Percentiles rank a stretch among this genome's conserved stretches.
Evolutionary conservation across 345 rosid species (phyloP).

Genomic region (Salix purpurea): DNA sequence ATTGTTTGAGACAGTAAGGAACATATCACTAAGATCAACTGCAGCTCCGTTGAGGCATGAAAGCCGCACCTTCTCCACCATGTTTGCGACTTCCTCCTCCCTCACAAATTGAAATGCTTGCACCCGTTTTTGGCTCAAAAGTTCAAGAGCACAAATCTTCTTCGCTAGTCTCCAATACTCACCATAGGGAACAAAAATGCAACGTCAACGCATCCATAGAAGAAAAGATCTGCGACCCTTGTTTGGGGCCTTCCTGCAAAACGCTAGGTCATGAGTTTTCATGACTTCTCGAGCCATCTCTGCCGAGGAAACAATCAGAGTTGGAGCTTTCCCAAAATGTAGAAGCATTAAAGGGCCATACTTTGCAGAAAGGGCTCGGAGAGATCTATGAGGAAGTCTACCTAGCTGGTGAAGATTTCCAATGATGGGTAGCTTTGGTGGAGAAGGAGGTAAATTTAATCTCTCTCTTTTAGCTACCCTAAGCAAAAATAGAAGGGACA

Average conservation of each 20-base stretch:
- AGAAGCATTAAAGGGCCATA: conserved; percentile 23
- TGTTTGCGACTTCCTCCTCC: conserved; percentile 1
- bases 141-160: conserved; percentile 13
- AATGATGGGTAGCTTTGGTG: conserved; percentile 16
- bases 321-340: conserved; percentile 9
- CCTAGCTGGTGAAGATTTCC: conserved; percentile 27
- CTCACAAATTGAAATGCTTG: conserved; percentile 1
- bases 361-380: conserved; percentile 5
- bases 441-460: conserved; percentile 22
- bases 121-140: conserved; percentile 16
- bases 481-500: background rate
- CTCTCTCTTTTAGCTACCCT: background rate
- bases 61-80: conserved; percentile 7
- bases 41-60: background rate
- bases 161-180: conserved; percentile 28
- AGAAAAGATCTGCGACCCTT: conserved; percentile 2
- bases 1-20: conserved; percentile 3
- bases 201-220: conserved; percentile 11
- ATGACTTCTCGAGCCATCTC: conserved; percentile 14
- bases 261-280: conserved; percentile 17
- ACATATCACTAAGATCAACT: conserved; percentile 16
- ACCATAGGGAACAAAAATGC: conserved; percentile 20
- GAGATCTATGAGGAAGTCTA: conserved; percentile 9
- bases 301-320: conserved; percentile 23
- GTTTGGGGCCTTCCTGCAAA: conserved; percentile 8